These are phyloP conservation scores for Sphenostylis stenocarpa DNA, from an alignment of 306 rosid genomes.

Conservation along the genomic window DNA sequence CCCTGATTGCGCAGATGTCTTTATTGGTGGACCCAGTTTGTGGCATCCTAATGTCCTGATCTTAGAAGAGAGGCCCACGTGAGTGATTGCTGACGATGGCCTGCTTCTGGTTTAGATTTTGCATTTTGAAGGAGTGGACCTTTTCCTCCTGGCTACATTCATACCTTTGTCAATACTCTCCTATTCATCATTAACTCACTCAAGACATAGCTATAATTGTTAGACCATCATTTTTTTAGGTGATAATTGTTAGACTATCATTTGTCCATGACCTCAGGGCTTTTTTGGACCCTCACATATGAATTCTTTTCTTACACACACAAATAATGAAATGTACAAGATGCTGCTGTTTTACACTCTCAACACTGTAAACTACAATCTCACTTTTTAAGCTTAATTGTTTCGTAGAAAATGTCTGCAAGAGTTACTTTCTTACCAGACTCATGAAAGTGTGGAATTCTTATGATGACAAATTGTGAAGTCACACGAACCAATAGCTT, in stretches of 20 bases:
- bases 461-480: background rate
- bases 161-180: conserved; percentile 19
- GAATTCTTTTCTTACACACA: background rate
- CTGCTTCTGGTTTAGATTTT: conserved; percentile 43
- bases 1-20: conserved; percentile 62
- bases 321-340: background rate
- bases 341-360: background rate
- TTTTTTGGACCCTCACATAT: background rate
- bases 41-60: conserved; percentile 68
- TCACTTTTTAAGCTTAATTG: background rate
- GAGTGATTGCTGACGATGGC: conserved; percentile 61
- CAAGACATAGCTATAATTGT: conserved; percentile 19
- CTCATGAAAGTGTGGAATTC: background rate
- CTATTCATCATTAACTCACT: conserved; percentile 22
- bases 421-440: conserved; percentile 22
- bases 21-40: conserved; percentile 58
- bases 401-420: background rate
- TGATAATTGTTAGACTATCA: conserved; percentile 15
- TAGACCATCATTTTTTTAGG: background rate
- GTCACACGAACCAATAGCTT: conserved; percentile 1
- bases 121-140: conserved; percentile 30
- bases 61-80: conserved; percentile 62
- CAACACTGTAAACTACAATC: background rate
- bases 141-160: conserved; percentile 32
- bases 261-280: background rate